Conservation (phyloP, 176 grass and related monocot species). For the Tillandsia fasciculata region DNA sequence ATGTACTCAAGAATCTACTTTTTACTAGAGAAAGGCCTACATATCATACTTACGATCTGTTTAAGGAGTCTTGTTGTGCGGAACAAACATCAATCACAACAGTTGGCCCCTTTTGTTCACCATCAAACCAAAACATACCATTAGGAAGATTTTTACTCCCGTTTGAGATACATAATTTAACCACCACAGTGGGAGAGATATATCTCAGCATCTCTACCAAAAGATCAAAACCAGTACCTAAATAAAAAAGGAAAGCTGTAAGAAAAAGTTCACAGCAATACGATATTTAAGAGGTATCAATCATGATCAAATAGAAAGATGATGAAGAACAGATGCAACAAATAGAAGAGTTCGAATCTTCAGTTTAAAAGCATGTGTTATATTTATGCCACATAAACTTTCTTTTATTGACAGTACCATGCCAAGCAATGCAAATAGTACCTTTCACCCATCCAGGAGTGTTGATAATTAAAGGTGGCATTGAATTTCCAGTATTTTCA, state of each 20-base stretch:
- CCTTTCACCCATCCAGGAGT: slow-evolving; percentile 93
- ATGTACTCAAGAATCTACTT: not conserved
- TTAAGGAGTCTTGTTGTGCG: slow-evolving; percentile 39
- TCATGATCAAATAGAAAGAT: slow-evolving; percentile 1
- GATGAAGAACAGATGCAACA: slow-evolving; percentile 14
- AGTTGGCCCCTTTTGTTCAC: slow-evolving; percentile 18
- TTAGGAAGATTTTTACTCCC: slow-evolving; percentile 79
- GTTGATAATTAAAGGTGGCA: slow-evolving; percentile 46
- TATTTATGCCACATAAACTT: not conserved
- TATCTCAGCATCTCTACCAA: slow-evolving; percentile 85
- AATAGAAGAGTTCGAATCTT: slow-evolving; percentile 3
- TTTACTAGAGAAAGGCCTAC: not conserved
- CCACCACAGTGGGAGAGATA: slow-evolving; percentile 61
- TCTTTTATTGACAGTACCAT: not conserved
- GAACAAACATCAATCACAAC: slow-evolving; percentile 46
- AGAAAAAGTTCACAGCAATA: not conserved
- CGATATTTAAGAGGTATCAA: not conserved
- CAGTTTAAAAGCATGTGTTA: slow-evolving; percentile 12
- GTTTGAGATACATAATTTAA: slow-evolving; percentile 55
- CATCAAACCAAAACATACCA: slow-evolving; percentile 70
- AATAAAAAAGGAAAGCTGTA: slow-evolving; percentile 4
- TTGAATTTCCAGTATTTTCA: slow-evolving; percentile 20
- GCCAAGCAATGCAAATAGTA: slow-evolving; percentile 24
- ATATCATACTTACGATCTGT: slow-evolving; percentile 49
- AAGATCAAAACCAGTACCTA: slow-evolving; percentile 93